Evolutionary conservation across 345 rosid genomes (phyloP).

Genomic region (Microcos paniculata): DNA sequence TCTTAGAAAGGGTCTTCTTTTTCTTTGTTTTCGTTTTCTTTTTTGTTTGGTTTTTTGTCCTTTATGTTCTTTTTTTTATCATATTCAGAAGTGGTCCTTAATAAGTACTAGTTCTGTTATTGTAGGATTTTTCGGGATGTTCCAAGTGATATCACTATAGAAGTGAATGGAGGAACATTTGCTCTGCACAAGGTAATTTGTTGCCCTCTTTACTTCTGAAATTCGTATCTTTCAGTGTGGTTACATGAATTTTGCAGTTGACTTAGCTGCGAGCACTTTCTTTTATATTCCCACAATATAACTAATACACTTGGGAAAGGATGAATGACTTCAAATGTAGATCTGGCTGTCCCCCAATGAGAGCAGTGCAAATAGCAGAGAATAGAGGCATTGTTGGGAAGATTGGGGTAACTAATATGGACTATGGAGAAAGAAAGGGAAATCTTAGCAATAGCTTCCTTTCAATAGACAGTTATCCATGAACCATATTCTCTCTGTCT

Average conservation of each 20-base stretch:
- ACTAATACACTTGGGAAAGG: neutral
- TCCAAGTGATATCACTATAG: constrained; percentile 86
- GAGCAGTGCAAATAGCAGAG: neutral
- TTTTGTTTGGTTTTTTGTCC: neutral
- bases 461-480: neutral
- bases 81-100: constrained; percentile 2
- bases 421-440: neutral
- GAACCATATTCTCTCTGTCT: neutral
- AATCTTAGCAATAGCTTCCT: neutral
- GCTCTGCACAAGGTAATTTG: constrained; percentile 76
- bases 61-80: neutral
- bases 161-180: constrained; percentile 74
- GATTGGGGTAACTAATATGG: neutral
- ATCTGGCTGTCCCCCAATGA: neutral
- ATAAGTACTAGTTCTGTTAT: constrained; percentile 11
- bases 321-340: neutral
- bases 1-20: neutral
- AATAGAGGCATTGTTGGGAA: neutral
- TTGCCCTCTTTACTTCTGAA: constrained; percentile 8
- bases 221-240: neutral
- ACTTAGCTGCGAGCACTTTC: neutral
- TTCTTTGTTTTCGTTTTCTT: neutral
- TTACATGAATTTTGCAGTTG: neutral
- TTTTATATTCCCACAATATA: neutral
- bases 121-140: constrained; percentile 93